Conservation (phyloP, 2,329 filamentous ascomycete species). For the Raffaelea ambrosiae region DNA sequence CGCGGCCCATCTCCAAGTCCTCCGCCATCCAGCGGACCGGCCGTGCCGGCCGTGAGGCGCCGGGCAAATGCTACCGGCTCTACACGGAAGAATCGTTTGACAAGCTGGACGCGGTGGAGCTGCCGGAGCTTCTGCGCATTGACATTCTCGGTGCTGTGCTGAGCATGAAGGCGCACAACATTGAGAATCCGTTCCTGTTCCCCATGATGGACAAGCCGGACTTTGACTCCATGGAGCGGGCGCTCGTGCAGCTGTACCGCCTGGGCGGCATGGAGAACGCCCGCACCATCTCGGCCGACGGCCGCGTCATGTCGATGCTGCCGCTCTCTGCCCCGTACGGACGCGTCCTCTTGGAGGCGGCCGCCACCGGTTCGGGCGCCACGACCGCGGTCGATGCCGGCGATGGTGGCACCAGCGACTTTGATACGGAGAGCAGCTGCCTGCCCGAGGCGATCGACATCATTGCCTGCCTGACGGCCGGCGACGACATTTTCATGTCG, state of each 20-base stretch:
- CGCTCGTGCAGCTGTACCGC: conserved; percentile 68
- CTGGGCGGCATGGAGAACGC: conserved; percentile 67
- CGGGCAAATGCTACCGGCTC: conserved; percentile 81
- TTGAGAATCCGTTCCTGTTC: conserved; percentile 73
- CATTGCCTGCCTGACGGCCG: conserved; percentile 54
- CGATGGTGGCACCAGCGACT: not conserved
- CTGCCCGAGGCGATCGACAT: conserved; percentile 80
- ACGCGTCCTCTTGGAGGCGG: conserved; percentile 73
- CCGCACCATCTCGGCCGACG: conserved; percentile 59
- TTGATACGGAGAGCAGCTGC: conserved; percentile 32
- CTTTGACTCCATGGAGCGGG: conserved; percentile 69
- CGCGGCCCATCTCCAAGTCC: conserved; percentile 86
- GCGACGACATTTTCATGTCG: conserved; percentile 55
- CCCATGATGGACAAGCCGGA: conserved; percentile 79
- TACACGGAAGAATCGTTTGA: conserved; percentile 73
- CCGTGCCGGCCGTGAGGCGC: conserved; percentile 84
- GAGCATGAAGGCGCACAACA: conserved; percentile 87
- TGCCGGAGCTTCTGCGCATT: conserved; percentile 83
- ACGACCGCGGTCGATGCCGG: not conserved
- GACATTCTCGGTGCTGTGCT: conserved; percentile 80
- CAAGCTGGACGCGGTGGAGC: conserved; percentile 59
- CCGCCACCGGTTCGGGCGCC: conserved; percentile 42
- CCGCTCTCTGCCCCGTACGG: conserved; percentile 76
- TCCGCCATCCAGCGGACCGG: conserved; percentile 88
- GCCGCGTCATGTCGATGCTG: conserved; percentile 70